Percentiles rank a stretch among this genome's conserved stretches.
These are phyloP conservation scores for Jacaranda copaia DNA, from an alignment of 257 asterid genomes.

Conservation along the genomic window DNA sequence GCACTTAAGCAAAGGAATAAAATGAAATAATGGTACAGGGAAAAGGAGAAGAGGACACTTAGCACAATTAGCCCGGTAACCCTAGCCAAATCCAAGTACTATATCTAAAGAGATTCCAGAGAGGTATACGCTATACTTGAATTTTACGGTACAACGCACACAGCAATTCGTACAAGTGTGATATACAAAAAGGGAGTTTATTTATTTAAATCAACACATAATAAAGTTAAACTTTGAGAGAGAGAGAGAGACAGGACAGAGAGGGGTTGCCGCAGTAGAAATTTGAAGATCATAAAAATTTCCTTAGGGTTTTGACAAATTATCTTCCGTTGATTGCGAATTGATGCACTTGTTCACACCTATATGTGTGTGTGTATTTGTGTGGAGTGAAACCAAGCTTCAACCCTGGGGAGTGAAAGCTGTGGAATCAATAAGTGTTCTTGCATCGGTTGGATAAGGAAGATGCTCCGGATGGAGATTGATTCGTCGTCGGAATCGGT, in stretches of 20 bases:
- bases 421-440: constrained; percentile 46
- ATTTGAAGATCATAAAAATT: constrained; percentile 37
- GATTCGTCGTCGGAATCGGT: constrained; percentile 60
- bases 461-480: constrained; percentile 64
- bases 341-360: constrained; percentile 35
- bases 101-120: constrained; percentile 28
- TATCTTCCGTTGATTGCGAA: constrained; percentile 23
- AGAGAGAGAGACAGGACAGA: constrained; percentile 21
- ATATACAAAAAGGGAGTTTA: background rate
- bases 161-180: constrained; percentile 28
- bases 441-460: constrained; percentile 66
- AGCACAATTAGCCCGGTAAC: constrained; percentile 27
- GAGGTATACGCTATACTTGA: constrained; percentile 35
- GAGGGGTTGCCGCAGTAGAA: constrained; percentile 19
- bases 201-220: background rate
- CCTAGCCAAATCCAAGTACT: constrained; percentile 35
- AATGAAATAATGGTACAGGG: background rate
- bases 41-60: background rate
- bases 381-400: constrained; percentile 47
- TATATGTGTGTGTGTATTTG: constrained; percentile 13
- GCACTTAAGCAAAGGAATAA: background rate
- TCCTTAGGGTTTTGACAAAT: constrained; percentile 50
- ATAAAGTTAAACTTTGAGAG: background rate
- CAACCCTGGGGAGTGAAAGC: constrained; percentile 68
- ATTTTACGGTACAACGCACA: constrained; percentile 33